A percentile compares a stretch with the other conserved stretches of the same genome.
Conservation (phyloP, 306 rosid genomes). For the Corylus avellana region DNA sequence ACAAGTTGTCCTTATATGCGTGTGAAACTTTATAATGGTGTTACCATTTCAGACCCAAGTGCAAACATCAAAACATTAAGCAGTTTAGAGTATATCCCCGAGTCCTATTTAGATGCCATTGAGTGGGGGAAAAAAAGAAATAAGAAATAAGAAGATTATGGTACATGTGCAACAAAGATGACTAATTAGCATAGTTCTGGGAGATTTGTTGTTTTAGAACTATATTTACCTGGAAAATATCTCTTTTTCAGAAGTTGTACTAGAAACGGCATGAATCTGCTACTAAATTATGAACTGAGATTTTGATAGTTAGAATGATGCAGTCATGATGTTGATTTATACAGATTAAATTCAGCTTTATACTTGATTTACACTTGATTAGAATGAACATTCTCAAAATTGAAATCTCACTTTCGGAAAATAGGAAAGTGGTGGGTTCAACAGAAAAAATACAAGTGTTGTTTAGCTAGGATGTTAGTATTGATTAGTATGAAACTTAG, state of each 20-base stretch:
- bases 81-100: not conserved
- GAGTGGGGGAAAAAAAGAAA: not conserved
- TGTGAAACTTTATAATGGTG: too few species aligned
- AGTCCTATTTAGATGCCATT: not conserved
- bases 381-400: too few species aligned
- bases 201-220: not conserved
- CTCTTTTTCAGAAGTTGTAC: not conserved
- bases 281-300: not conserved
- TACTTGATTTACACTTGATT: too few species aligned
- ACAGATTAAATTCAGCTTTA: too few species aligned
- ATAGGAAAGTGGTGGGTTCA: too few species aligned
- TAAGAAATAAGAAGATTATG: not conserved
- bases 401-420: too few species aligned
- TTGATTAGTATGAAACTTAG: too few species aligned
- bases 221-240: not conserved
- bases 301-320: not conserved
- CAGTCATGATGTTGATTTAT: not conserved
- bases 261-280: not conserved
- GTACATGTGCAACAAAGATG: not conserved
- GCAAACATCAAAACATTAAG: not conserved
- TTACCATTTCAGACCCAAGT: too few species aligned
- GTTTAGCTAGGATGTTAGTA: too few species aligned
- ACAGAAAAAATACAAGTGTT: too few species aligned
- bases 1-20: too few species aligned
- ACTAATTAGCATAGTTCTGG: not conserved